These are phyloP conservation scores for Fusarium goolgardi DNA, from an alignment of 2,329 filamentous ascomycete species.

Conservation along the genomic window DNA sequence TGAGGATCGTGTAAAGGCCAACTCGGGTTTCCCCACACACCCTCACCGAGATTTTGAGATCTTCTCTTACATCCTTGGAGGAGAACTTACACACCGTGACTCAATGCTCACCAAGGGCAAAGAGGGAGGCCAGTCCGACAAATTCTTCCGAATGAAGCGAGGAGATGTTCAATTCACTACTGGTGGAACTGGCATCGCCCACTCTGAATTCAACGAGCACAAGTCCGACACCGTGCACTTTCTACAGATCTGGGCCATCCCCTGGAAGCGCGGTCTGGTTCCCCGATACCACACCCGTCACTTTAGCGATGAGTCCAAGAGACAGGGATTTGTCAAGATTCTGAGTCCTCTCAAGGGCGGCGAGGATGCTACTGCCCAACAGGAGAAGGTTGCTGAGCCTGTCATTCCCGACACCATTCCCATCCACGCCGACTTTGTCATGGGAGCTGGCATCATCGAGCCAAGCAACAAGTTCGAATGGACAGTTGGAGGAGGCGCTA, in stretches of 20 bases:
- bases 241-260: conserved; percentile 88
- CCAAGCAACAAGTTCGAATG: conserved; percentile 76
- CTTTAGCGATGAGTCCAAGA: conserved; percentile 79
- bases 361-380: conserved; percentile 66
- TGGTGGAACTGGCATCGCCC: conserved; percentile 82
- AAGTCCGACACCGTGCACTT: conserved; percentile 79
- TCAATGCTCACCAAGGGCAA: conserved; percentile 79
- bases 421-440: conserved; percentile 85
- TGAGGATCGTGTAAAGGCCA: conserved; percentile 82
- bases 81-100: conserved; percentile 89
- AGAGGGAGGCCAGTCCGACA: conserved; percentile 68
- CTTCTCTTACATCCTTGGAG: conserved; percentile 86
- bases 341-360: conserved; percentile 80
- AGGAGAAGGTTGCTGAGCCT: conserved; percentile 74
- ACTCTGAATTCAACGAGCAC: conserved; percentile 86
- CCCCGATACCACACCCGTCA: conserved; percentile 81
- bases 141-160: conserved; percentile 77
- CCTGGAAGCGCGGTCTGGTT: conserved; percentile 77
- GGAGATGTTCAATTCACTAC: conserved; percentile 92
- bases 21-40: conserved; percentile 85
- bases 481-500: conserved; percentile 71
- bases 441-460: conserved; percentile 80
- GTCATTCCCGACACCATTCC: conserved; percentile 76
- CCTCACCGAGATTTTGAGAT: conserved; percentile 90
- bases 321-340: conserved; percentile 76